Base-by-base conservation (phyloP, 768 basidiomycete genomes). In the Calocera viscosa region DNA sequence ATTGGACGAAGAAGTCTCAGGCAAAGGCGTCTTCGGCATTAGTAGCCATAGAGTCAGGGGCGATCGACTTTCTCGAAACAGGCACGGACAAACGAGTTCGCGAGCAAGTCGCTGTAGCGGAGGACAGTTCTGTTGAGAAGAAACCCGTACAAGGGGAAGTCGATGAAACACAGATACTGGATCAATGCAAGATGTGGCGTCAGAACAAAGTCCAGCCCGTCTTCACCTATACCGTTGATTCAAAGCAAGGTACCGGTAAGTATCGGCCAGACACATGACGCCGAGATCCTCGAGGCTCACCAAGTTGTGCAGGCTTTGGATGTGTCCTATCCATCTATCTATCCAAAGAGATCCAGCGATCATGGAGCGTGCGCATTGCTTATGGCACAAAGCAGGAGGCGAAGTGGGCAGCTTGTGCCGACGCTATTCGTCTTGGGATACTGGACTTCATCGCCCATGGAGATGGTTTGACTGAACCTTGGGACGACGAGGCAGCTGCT, bases 11-110 rank as follows among this genome's bases (percentile, higher is more conserved):
- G 79, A 72, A n/a, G 71, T 73, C 22, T 72, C 69, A 79, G 28
- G 87, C 87, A 3, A 81, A 82, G 67, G 72, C 72, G 1, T 81
- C 80, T 0, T 87, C 84, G 71, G 86, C 86, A 5, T 75, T 76
- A 38, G 71, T 75, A 19, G 88, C 88, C 2, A 67, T 87, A 28
- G 73, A 74, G 0, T 78, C 85, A 68, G 84, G 81, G 30, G 80
- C 83, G 7, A 70, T 86, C 2, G 83, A 86, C 2, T 88, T 82
- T 53, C 63, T 64, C 26, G 30, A 16, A 28, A 60, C 53, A 5
- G 53, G 53, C 2, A 26, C 14, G 10, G 53, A 60, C 30, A 5
- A 10, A 19, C 14, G 30, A 60, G 53, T 32, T 26, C 53, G 53
- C 5, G 22, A 28, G 7, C 53, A 2, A 28, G 53, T 3, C 19